Evolutionary conservation across 768 basidiomycete species (phyloP).

Genomic region (Mycena rosella): DNA sequence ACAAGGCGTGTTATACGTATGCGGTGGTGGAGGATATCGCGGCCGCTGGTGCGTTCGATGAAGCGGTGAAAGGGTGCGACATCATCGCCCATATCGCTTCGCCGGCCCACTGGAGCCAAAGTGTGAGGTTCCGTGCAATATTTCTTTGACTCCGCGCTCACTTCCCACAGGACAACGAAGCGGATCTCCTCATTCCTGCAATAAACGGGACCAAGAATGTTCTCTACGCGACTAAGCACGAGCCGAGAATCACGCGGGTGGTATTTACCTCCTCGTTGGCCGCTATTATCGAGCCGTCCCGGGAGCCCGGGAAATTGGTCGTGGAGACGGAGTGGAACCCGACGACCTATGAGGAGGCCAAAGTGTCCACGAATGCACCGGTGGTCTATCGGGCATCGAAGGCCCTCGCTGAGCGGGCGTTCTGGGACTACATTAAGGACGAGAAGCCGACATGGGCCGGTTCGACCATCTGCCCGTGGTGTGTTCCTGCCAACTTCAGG

Average conservation of each 20-base stretch:
- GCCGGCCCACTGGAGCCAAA: conserved; percentile 34
- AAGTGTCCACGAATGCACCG: conserved; percentile 1
- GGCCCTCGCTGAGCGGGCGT: conserved; percentile 58
- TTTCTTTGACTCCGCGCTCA: neutral
- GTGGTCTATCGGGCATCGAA: conserved; percentile 59
- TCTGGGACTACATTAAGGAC: conserved; percentile 19
- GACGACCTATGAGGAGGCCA: conserved; percentile 10
- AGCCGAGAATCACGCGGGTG: conserved; percentile 56
- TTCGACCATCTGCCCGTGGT: conserved; percentile 2
- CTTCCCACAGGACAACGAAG: conserved; percentile 18
- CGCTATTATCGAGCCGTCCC: conserved; percentile 17
- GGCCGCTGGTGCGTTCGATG: conserved; percentile 53
- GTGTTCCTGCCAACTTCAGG: no score
- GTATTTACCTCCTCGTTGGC: conserved; percentile 54
- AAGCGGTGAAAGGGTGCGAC: conserved; percentile 61
- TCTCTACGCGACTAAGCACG: conserved; percentile 51
- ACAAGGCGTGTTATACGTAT: conserved; percentile 49
- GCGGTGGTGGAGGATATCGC: conserved; percentile 59
- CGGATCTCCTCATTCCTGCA: conserved; percentile 20
- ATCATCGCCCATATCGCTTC: conserved; percentile 53
- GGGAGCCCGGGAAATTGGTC: conserved; percentile 34
- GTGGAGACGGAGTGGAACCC: conserved; percentile 64
- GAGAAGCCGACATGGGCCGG: conserved; percentile 16
- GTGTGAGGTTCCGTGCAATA: neutral
- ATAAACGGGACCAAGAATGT: conserved; percentile 44